Percentiles rank a stretch among this genome's conserved stretches.
phyloP scores from a whole-genome alignment of 2,329 filamentous ascomycete genomes.

The Sporothrix inflata region DNA sequence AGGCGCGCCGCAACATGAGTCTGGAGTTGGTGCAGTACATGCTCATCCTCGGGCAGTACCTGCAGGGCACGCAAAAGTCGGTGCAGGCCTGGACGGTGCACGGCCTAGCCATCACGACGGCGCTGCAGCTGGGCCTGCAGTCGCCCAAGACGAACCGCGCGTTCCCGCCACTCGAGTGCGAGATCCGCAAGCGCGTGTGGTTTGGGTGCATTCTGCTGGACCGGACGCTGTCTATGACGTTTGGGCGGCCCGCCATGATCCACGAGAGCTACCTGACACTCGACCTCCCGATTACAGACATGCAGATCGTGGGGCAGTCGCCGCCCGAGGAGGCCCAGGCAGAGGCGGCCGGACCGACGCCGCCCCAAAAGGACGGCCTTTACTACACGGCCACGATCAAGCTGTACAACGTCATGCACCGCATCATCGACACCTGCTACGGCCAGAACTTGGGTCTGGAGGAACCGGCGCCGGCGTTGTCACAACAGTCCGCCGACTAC shows the following conservation, averaged over 20 bases:
- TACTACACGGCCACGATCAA: slow-evolving; percentile 45
- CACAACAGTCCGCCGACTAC: slow-evolving; percentile 30
- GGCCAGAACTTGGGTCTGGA: slow-evolving; percentile 49
- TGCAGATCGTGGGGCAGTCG: slow-evolving; percentile 19
- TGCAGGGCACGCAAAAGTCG: slow-evolving; percentile 58
- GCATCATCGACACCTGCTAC: slow-evolving; percentile 47
- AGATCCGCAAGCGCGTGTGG: slow-evolving; percentile 55
- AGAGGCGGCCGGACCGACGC: background rate
- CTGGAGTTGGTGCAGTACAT: slow-evolving; percentile 52
- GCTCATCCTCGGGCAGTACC: slow-evolving; percentile 54
- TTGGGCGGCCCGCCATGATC: slow-evolving; percentile 52
- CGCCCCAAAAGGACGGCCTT: slow-evolving; percentile 27
- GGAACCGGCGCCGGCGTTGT: slow-evolving; percentile 2
- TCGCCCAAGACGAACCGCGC: slow-evolving; percentile 44
- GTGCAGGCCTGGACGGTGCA: slow-evolving; percentile 59
- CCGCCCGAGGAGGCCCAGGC: background rate
- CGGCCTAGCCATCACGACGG: slow-evolving; percentile 55
- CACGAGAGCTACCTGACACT: slow-evolving; percentile 49
- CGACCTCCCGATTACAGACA: slow-evolving; percentile 40
- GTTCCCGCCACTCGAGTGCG: slow-evolving; percentile 48
- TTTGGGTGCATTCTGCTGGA: slow-evolving; percentile 53
- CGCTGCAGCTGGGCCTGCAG: slow-evolving; percentile 56
- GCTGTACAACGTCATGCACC: slow-evolving; percentile 43
- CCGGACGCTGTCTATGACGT: slow-evolving; percentile 53
- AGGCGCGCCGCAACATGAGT: slow-evolving; percentile 47